phyloP scores from a whole-genome alignment of 805 yeast genomes.

The Ogataea nonfermentans region DNA sequence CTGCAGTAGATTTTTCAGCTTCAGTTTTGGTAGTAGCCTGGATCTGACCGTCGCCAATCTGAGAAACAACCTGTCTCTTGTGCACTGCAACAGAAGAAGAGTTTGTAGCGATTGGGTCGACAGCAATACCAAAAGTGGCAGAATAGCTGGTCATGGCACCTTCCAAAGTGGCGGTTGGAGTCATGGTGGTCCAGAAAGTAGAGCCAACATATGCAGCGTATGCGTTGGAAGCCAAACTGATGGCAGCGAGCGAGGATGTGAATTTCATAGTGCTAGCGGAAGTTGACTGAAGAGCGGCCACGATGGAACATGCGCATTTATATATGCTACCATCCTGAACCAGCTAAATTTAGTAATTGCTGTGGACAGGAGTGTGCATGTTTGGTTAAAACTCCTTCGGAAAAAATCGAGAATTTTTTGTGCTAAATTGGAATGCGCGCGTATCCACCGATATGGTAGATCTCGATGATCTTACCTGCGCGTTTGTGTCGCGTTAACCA shows the following conservation, averaged over 20 bases:
- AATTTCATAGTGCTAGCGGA: constrained; percentile 38
- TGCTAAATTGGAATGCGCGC: too few relatives aligned
- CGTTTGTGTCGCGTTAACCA: not conserved
- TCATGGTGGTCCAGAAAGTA: constrained; percentile 63
- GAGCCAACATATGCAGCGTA: constrained; percentile 57
- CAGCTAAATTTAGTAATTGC: constrained; percentile 13
- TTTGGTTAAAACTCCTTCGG: constrained; percentile 16
- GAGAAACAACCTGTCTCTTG: constrained; percentile 40
- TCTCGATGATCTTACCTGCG: too few relatives aligned
- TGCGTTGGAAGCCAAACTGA: constrained; percentile 43
- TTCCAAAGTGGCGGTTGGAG: constrained; percentile 52
- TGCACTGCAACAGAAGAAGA: constrained; percentile 28
- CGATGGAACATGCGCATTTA: constrained; percentile 1
- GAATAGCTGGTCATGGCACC: constrained; percentile 52
- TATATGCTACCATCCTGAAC: constrained; percentile 2
- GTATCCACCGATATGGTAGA: too few relatives aligned
- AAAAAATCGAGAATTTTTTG: not conserved
- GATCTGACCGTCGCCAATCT: constrained; percentile 51
- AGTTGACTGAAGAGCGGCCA: constrained; percentile 8
- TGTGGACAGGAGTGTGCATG: constrained; percentile 12
- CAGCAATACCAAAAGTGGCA: constrained; percentile 29
- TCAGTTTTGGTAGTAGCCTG: constrained; percentile 43
- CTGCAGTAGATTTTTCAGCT: constrained; percentile 26
- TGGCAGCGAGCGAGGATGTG: constrained; percentile 36
- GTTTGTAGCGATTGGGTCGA: constrained; percentile 12